These are phyloP conservation scores for Neoboletus magnificus DNA, from an alignment of 768 basidiomycete genomes.

Conservation along the genomic window DNA sequence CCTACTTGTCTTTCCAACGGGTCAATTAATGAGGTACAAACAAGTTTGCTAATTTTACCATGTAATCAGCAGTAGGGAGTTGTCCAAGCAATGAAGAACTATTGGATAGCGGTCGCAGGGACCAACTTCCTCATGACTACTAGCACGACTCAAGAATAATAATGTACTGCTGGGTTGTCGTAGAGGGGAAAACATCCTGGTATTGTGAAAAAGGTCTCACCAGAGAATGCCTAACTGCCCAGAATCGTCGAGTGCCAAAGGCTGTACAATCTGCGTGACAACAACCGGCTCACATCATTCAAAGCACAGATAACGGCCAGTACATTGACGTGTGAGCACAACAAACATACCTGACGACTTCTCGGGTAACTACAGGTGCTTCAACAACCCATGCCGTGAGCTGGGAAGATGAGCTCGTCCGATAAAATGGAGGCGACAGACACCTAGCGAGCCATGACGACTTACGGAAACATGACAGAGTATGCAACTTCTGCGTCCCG, in stretches of 20 bases:
- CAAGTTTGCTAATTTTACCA: too few species aligned
- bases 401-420: slow-evolving; percentile 3
- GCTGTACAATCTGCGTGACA: not conserved
- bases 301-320: not conserved
- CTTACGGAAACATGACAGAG: slow-evolving; percentile 26
- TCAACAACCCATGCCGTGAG: not conserved
- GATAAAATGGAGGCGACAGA: not conserved
- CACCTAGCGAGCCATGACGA: not conserved
- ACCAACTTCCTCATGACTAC: not conserved
- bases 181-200: not conserved
- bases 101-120: not conserved
- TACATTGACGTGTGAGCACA: not conserved
- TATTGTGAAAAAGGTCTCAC: not conserved
- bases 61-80: too few species aligned
- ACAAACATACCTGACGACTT: not conserved
- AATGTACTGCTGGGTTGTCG: not conserved
- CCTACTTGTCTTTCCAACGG: too few species aligned
- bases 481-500: slow-evolving; percentile 29
- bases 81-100: not conserved
- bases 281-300: not conserved
- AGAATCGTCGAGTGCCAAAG: too few species aligned
- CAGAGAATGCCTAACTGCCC: not conserved
- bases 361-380: not conserved
- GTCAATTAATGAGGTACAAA: too few species aligned
- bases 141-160: not conserved